Evolutionary conservation across 1,284 basidiomycete species (phyloP).

Genomic region (Rhodotorula sp.): DNA sequence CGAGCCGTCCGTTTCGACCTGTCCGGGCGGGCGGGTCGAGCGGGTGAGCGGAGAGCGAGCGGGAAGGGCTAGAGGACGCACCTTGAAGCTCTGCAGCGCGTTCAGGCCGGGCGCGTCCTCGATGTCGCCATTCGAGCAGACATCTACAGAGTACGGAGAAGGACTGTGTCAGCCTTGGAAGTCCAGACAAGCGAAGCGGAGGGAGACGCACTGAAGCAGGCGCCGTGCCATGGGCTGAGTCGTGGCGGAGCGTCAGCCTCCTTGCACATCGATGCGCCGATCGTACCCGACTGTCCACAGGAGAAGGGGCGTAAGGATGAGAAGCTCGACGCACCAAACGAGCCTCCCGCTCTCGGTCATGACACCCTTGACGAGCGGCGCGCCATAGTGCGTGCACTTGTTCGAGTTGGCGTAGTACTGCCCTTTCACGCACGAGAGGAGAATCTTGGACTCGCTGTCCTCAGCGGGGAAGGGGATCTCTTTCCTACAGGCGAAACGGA

Average conservation of each 20-base stretch:
- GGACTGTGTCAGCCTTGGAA: neutral
- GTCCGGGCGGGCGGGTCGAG: neutral
- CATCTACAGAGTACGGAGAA: slow-evolving; percentile 49
- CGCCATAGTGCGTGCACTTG: slow-evolving; percentile 87
- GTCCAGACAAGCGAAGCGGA: neutral
- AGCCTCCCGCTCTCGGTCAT: slow-evolving; percentile 76
- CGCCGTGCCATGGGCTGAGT: slow-evolving; percentile 83
- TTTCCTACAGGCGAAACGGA: slow-evolving; percentile 63
- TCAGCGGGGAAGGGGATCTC: slow-evolving; percentile 73
- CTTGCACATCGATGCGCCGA: neutral
- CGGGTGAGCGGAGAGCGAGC: neutral
- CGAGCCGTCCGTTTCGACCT: slow-evolving; percentile 60
- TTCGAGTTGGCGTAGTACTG: slow-evolving; percentile 68
- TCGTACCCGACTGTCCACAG: too few relatives aligned
- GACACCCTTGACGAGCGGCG: slow-evolving; percentile 77
- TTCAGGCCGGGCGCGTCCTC: slow-evolving; percentile 89
- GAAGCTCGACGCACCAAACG: slow-evolving; percentile 59
- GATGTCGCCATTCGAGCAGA: slow-evolving; percentile 61
- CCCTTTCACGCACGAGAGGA: slow-evolving; percentile 64
- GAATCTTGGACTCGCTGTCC: slow-evolving; percentile 64
- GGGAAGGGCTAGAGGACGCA: slow-evolving; percentile 46
- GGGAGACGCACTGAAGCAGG: slow-evolving; percentile 66
- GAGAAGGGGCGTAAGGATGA: too few relatives aligned
- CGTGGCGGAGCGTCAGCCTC: neutral
- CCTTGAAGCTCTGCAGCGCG: slow-evolving; percentile 77